Base-by-base conservation (phyloP, 345 rosid genomes). In the Hirschfeldia incana region DNA sequence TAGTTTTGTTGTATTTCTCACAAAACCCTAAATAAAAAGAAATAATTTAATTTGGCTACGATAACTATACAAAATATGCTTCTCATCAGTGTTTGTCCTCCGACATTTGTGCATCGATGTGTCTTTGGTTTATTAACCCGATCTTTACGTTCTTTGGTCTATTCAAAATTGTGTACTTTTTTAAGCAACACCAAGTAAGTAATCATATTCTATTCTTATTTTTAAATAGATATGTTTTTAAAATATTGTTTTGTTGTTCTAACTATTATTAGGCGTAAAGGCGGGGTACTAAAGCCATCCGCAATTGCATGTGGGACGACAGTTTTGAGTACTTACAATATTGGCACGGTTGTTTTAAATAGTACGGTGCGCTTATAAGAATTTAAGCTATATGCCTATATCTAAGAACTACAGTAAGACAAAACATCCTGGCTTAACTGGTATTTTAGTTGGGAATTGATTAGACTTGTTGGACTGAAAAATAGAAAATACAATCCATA, bases 91-190 rank as follows among this genome's bases (percentile, higher is more conserved):
- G 59, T 29, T 17, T 76, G 67, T 64, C 44, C 15, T 39, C 65
- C 65, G 67, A 72, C 72, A 78, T 2, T 13, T 71, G 32, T 72
- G 55, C 55, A 72, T 26, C 17, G 44, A 6, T 33, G n/a, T 66
- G 68, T 42, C 62, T 30, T 65, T 66, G 67, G 68, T 58, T 58
- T 10, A 16, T 42, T 12, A 65, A 32, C 49, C 36, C 21, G 72
- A 72, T 72, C 76, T 72, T 72, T 72, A 28, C 67, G 72, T 17
- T 78, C 37, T 78, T 49, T 66, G 81, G 51, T 72, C 68, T 44
- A 65, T 64, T 49, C 39, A 28, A 46, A 57, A 42, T 5, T 72
- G 8, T 66, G 73, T 72, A 72, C 37, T 4, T 11, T 46, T 73
- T 65, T 39, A 17, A 46, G 63, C 46, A 66, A 15, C 76, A 55